Base-by-base conservation (phyloP, 441 rosid species). In the Adansonia grandidieri region DNA sequence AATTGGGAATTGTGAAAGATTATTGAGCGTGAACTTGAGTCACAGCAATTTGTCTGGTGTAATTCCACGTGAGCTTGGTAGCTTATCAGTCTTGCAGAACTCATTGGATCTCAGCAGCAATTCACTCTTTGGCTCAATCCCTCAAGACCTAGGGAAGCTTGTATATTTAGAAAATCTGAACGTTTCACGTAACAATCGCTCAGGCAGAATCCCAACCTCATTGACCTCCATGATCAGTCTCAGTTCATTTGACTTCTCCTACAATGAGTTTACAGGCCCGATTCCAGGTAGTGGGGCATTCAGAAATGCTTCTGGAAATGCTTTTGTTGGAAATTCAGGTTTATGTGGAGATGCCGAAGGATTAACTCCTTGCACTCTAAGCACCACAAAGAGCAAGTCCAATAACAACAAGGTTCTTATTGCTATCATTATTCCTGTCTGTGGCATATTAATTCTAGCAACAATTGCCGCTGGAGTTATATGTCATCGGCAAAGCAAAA, bases 41-140 rank as follows among this genome's bases (percentile, higher is more conserved):
- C 87, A 60, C 81, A 91, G 89, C 80, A 78, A 75, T 65, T 80
- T 91, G 20, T 83, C 82, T 0, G 91, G 92, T 11, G 73, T 68
- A 60, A 87, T 90, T 62, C 89, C 97, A 1, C 44, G 42, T 0
- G 83, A 86, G 78, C 78, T 92, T 0, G 90, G 91, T 3, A 84
- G 82, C 73, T 83, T 92, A 63, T 20, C 69, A 5, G 14, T 54
- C 0, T 56, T 92, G 83, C 88, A 76, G 82, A 77, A 66, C 75
- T n/a, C 80, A 51, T 65, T 92, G 79, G 94, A 90, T 73, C 89
- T 92, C 47, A 89, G 94, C 80, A 84, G 89, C 86, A 92, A 92
- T 81, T 83, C 80, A 10, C 77, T 90, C 69, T 86, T 87, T 2
- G 92, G 93, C 54, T 10, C 74, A 20, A 90, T 90, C 68, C 94